Evolutionary conservation across 2,329 filamentous ascomycete species (phyloP), one percentile per base, ranked within the genome.

Genomic region (Sclerotinia borealis): DNA sequence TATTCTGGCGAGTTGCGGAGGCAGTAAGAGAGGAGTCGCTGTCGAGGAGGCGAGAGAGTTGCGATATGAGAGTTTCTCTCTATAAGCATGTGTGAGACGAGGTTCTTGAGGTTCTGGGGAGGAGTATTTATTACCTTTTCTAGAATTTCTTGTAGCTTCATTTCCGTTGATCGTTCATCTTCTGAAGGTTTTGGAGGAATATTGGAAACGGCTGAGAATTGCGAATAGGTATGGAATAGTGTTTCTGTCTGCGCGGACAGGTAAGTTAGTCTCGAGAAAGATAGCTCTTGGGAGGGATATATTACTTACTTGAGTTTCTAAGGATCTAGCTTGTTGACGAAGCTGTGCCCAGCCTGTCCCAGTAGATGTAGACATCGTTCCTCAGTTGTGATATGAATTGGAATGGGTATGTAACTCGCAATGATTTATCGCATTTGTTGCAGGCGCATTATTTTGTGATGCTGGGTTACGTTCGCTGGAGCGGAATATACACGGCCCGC

Each of bases 1-100:
- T 97, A 79, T 93, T 96, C 73, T 96, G 93, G 78, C 98, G 98
- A n/a, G 96, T 84, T 63, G 93, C 92, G 43, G 93, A 98, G 50
- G 92, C 88, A 58, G 90, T 92, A 65, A 96, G 85, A 63, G 88
- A 83, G 27, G 92, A 86, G 82, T 98, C 93, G 63, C 93, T 96
- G 79, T 98, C 93, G 70, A 98, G 90, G 61, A 97, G 87, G 64
- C 93, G 91, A 69, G 87, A 81, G 63, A 99, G 89, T 77, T 97
- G 92, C 64, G 82, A 79, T 74, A 98, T 87, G 60, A 95, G 85
- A 50, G 83, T 80, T 74, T 96, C 92, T 74, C 95, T 89, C 92
- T 96, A 75, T 59, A 34, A 25, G 6, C 56, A 51, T 71, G 47
- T 71, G 47, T 31, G 27, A 59, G 51, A 11, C 25, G n/a, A 17